Evolutionary conservation across 2,329 filamentous ascomycete genomes (phyloP).

Genomic region (Juglanconis oblonga): DNA sequence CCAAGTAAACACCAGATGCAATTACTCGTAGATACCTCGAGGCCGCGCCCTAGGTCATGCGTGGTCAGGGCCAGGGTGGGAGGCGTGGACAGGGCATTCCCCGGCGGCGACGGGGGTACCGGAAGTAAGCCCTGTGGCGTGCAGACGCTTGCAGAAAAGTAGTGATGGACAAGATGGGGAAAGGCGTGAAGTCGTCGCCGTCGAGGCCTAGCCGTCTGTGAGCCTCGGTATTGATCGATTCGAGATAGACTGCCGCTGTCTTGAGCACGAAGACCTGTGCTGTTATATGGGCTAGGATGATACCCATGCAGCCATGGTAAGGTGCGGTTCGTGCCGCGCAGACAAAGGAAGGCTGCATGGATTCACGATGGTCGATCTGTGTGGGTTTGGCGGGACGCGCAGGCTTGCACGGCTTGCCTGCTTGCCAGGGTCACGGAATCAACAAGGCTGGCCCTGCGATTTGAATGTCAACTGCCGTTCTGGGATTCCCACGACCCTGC

Average conservation of each 20-base stretch:
- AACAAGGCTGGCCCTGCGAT: slow-evolving; percentile 12
- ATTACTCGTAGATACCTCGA: not conserved
- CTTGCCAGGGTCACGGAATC: not conserved
- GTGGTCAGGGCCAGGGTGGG: not conserved
- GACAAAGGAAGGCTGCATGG: not conserved
- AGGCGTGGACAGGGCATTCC: not conserved
- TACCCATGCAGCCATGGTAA: no score
- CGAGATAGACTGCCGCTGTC: no score
- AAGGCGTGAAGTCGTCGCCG: not conserved
- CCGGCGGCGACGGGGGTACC: not conserved
- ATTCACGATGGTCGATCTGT: not conserved
- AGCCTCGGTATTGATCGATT: no score
- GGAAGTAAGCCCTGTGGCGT: not conserved
- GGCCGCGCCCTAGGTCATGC: not conserved
- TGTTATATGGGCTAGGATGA: no score
- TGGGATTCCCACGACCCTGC: slow-evolving; percentile 10
- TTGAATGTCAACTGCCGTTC: slow-evolving; percentile 15
- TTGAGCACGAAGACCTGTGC: no score
- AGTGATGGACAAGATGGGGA: not conserved
- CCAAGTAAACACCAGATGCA: not conserved
- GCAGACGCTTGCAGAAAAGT: not conserved
- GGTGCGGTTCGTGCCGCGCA: not conserved
- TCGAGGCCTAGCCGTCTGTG: not conserved
- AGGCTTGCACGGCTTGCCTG: not conserved
- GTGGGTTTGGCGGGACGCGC: not conserved